phyloP scores from a whole-genome alignment of 2,329 filamentous ascomycete species.

The Calonectria crousiana region DNA sequence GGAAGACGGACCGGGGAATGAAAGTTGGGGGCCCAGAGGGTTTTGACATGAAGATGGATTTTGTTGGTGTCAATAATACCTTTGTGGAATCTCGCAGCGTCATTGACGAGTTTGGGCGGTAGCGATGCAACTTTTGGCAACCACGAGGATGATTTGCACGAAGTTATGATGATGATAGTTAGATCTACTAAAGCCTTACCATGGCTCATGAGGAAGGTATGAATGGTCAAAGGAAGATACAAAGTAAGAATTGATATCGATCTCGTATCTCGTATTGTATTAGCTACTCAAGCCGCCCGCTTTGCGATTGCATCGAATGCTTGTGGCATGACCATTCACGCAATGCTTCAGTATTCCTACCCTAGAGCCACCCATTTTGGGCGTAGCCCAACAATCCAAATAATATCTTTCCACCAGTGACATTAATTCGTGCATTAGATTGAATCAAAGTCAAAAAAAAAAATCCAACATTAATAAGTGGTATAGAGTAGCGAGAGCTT shows the following conservation, averaged over 20 bases:
- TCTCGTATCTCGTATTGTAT: background rate
- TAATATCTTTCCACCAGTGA: background rate
- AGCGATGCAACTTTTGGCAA: background rate
- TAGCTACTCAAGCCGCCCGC: background rate
- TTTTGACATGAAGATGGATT: slow-evolving; percentile 48
- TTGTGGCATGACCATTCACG: background rate
- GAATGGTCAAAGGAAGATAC: background rate
- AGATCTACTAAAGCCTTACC: background rate
- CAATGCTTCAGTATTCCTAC: background rate
- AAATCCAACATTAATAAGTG: background rate
- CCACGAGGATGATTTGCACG: background rate
- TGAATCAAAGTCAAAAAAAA: background rate
- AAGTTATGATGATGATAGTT: slow-evolving; percentile 5
- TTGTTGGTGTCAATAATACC: slow-evolving; percentile 44
- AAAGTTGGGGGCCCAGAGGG: slow-evolving; percentile 50
- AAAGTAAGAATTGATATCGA: background rate
- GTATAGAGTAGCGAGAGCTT: background rate
- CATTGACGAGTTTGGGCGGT: slow-evolving; percentile 60
- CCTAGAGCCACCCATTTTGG: background rate
- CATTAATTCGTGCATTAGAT: background rate
- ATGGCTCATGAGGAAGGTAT: background rate
- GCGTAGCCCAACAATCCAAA: background rate
- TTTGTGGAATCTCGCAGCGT: slow-evolving; percentile 63
- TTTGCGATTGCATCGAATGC: background rate
- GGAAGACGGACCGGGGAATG: slow-evolving; percentile 55